Evolutionary conservation across 2,329 filamentous ascomycete genomes (phyloP), one percentile per base, ranked within the genome.

Genomic region (Nothomitra cinnamomea): DNA sequence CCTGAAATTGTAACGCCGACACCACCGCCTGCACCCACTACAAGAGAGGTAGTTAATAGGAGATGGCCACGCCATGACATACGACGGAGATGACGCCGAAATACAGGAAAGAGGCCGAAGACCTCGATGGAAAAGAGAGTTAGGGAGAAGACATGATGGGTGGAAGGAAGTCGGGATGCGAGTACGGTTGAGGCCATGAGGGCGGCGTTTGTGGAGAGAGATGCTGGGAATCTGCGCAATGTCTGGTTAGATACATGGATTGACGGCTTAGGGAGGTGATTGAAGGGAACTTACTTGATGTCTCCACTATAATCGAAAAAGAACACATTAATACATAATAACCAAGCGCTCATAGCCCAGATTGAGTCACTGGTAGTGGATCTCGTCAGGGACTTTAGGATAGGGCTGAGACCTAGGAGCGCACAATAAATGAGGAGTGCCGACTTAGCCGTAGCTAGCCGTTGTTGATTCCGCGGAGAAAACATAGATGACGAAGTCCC

Each of bases 91-190:
- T 95, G 87, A 4, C 89, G 78, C n/a, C 92, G 75, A 63, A 96
- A 96, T 3, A 98, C 89, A n/a, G 92, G 92, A 60, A 96, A 96
- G 6, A 98, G 75, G 0, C 90, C 92, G 66, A 96, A 98, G 1
- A 98, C 87, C 65, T 98, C 87, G 60, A 98, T 96, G 57, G 83
- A 89, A 75, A 98, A 96, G 4, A 98, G 78, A 0, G 90, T 95
- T 28, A 98, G 73, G 58, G 84, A 90, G 64, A 98, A 98, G 0
- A 98, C 92, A 65, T 95, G 87, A 0, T 87, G 89, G 0, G 92
- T 96, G 15, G 83, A 87, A 5, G 86, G 86, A 10, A 98, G 75
- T 0, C 89, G 83, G 50, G 86, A 94, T 1, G 92, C 92, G 10
- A 98, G 78, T 56, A 98, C 89, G 0, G 92, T 95, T 3, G 85